phyloP scores from a whole-genome alignment of 2,329 filamentous ascomycete species.

The Penicillium digitatum region DNA sequence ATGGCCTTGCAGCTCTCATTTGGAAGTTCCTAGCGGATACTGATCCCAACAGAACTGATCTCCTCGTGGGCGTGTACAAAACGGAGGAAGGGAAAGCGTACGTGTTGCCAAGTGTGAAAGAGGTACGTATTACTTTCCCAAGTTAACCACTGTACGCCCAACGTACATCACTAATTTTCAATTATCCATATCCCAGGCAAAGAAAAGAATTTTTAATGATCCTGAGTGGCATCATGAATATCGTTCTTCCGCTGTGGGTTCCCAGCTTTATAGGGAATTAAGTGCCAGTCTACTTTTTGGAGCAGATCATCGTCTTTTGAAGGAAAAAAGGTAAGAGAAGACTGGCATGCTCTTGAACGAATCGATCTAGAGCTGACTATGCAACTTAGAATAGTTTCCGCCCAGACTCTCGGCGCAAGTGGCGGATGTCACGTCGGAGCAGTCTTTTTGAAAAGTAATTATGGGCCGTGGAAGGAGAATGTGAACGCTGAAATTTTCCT shows the following conservation, averaged over 20 bases:
- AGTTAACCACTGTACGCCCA: not conserved
- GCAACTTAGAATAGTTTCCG: constrained; percentile 4
- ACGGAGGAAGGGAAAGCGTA: constrained; percentile 15
- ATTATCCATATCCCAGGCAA: constrained; percentile 4
- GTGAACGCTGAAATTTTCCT: constrained; percentile 12
- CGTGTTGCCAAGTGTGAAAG: constrained; percentile 10
- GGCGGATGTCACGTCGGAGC: constrained; percentile 14
- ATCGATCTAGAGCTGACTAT: not conserved
- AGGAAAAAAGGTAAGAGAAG: constrained; percentile 8
- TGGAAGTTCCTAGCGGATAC: constrained; percentile 8
- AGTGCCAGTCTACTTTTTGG: constrained; percentile 12
- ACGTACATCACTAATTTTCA: not conserved
- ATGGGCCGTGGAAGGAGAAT: constrained; percentile 14
- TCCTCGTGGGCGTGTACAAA: constrained; percentile 16
- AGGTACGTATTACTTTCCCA: not conserved
- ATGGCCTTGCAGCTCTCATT: constrained; percentile 2
- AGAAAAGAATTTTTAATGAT: constrained; percentile 11
- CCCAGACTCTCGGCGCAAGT: constrained; percentile 14
- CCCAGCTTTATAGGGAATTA: constrained; percentile 8
- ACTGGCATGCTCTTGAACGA: not conserved
- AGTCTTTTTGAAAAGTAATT: constrained; percentile 7
- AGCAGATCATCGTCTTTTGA: constrained; percentile 11
- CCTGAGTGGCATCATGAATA: constrained; percentile 18
- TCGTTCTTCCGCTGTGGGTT: constrained; percentile 9
- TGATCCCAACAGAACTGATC: constrained; percentile 10